Conservation (phyloP, 176 grass and related monocot genomes). For the Oryza nivara region DNA sequence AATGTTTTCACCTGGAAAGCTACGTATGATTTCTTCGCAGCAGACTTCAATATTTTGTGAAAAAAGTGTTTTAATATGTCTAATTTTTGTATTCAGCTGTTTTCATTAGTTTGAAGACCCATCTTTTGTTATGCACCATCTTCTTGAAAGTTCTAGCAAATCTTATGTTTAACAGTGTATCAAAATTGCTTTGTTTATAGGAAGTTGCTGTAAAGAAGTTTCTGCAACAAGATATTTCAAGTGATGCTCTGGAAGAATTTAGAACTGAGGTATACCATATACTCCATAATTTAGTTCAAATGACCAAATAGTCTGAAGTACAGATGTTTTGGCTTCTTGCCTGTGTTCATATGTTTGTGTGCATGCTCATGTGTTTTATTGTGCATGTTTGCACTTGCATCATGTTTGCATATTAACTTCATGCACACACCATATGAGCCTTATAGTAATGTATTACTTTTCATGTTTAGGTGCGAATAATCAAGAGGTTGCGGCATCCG, state of each 20-base stretch:
- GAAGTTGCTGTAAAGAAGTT: slow-evolving; percentile 99
- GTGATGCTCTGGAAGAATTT: slow-evolving; percentile 97
- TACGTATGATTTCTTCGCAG: slow-evolving; percentile 27
- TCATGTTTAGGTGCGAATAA: slow-evolving; percentile 84
- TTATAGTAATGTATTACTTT: not conserved
- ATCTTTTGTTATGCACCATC: slow-evolving; percentile 17
- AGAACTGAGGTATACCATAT: slow-evolving; percentile 76
- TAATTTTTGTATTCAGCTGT: not conserved
- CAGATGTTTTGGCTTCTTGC: slow-evolving; percentile 10
- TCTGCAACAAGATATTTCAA: slow-evolving; percentile 99
- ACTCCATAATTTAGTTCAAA: slow-evolving; percentile 12
- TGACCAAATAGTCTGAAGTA: slow-evolving; percentile 32
- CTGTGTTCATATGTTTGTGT: slow-evolving; percentile 15
- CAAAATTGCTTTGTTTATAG: slow-evolving; percentile 51
- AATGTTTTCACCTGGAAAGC: slow-evolving; percentile 24
- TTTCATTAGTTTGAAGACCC: not conserved
- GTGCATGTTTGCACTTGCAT: not conserved
- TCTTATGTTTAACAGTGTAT: slow-evolving; percentile 40
- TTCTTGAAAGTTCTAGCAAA: slow-evolving; percentile 15
- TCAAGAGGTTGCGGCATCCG: slow-evolving; percentile 89
- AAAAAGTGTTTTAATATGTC: not conserved
- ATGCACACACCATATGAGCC: not conserved
- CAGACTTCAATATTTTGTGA: not conserved
- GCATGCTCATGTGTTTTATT: not conserved
- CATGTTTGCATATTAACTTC: not conserved